These are phyloP conservation scores for Paecilomyces niveus DNA, from an alignment of 2,329 filamentous ascomycete genomes.

Conservation along the genomic window DNA sequence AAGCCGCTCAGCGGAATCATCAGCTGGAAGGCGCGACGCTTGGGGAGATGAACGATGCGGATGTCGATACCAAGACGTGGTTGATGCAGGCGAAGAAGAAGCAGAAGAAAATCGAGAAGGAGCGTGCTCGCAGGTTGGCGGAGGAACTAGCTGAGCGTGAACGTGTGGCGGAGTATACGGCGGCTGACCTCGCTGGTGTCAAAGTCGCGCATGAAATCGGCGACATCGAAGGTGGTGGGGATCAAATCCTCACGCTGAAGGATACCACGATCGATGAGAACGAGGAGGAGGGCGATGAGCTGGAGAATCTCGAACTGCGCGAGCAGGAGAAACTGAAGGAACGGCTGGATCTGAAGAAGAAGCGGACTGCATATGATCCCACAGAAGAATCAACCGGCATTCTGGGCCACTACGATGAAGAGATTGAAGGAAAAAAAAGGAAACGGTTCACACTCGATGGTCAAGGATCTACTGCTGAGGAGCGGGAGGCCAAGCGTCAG, in stretches of 20 bases:
- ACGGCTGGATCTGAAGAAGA: constrained; percentile 79
- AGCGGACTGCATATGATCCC: constrained; percentile 81
- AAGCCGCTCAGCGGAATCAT: constrained; percentile 68
- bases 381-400: constrained; percentile 63
- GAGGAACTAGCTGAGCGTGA: constrained; percentile 74
- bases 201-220: constrained; percentile 84
- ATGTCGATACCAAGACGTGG: constrained; percentile 78
- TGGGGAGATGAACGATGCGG: constrained; percentile 63
- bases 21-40: constrained; percentile 76
- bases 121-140: constrained; percentile 62
- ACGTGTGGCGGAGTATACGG: constrained; percentile 68
- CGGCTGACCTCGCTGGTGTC: constrained; percentile 79
- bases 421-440: constrained; percentile 81
- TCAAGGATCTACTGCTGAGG: constrained; percentile 61
- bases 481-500: constrained; percentile 49
- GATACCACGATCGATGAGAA: constrained; percentile 79
- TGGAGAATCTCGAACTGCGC: constrained; percentile 44
- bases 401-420: constrained; percentile 89
- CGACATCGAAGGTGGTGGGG: constrained; percentile 69
- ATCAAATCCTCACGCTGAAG: constrained; percentile 91
- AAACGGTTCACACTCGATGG: constrained; percentile 84
- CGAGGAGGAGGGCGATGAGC: constrained; percentile 82
- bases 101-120: constrained; percentile 77
- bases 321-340: constrained; percentile 47
- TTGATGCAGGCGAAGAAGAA: constrained; percentile 84